Percentiles rank a stretch among this genome's conserved stretches.
These are phyloP conservation scores for Leishmania amazonensis DNA, from an alignment of 208 protist species.

Conservation along the genomic window DNA sequence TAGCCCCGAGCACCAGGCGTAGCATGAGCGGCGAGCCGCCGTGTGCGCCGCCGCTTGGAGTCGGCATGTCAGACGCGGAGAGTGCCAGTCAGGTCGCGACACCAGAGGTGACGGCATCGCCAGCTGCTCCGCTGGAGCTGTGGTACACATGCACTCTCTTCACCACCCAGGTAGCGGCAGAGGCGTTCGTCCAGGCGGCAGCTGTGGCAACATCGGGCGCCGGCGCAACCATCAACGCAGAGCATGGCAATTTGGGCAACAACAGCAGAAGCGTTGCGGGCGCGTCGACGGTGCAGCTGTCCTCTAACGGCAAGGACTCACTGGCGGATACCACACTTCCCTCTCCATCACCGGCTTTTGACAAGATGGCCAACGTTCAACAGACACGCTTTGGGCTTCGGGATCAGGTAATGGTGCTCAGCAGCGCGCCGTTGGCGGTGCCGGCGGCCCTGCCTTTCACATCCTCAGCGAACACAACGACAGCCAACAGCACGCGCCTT, in stretches of 20 bases:
- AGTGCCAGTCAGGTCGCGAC: no score
- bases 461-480: not conserved
- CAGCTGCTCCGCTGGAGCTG: not conserved
- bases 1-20: not conserved
- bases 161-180: slow-evolving; percentile 8
- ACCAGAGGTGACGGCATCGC: not conserved
- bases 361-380: not conserved
- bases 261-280: not conserved
- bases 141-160: slow-evolving; percentile 35
- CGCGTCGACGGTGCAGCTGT: not conserved
- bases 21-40: not conserved
- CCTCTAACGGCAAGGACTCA: not conserved
- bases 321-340: not conserved
- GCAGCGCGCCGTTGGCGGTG: slow-evolving; percentile 3
- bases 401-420: slow-evolving; percentile 22
- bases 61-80: not conserved
- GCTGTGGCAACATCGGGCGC: not conserved
- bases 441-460: not conserved
- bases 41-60: not conserved
- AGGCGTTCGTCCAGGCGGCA: slow-evolving; percentile 2
- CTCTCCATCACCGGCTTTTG: not conserved
- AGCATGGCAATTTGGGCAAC: not conserved
- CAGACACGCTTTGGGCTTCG: slow-evolving; percentile 18
- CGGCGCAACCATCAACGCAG: not conserved
- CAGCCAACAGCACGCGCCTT: not conserved